Evolutionary conservation across 2,329 filamentous ascomycete genomes (phyloP).

Genomic region (Hypoxylon sp.): DNA sequence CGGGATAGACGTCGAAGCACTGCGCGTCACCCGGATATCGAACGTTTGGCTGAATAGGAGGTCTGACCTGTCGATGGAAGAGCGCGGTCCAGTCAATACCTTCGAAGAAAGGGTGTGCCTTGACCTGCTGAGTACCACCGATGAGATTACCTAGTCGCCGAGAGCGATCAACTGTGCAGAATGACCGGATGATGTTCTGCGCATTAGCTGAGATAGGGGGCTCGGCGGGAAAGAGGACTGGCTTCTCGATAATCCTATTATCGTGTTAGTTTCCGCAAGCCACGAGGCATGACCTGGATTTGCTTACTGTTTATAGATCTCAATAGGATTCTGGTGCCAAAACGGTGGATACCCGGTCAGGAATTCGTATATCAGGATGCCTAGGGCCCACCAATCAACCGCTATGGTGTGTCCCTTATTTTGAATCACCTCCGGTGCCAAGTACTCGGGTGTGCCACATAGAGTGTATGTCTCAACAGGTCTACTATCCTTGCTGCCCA

Average conservation of each 20-base stretch:
- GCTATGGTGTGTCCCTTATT: slow-evolving; percentile 83
- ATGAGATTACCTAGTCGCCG: slow-evolving; percentile 83
- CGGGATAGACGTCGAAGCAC: slow-evolving; percentile 88
- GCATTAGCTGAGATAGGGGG: slow-evolving; percentile 76
- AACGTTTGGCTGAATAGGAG: slow-evolving; percentile 83
- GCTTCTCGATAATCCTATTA: slow-evolving; percentile 81
- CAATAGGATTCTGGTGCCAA: slow-evolving; percentile 88
- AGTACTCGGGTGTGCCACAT: slow-evolving; percentile 87
- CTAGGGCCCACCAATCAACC: slow-evolving; percentile 90
- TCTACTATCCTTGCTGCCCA: slow-evolving; percentile 69
- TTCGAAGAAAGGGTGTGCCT: slow-evolving; percentile 81
- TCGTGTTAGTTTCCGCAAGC: slow-evolving; percentile 38
- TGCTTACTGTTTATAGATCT: slow-evolving; percentile 83
- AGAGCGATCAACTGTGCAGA: slow-evolving; percentile 85
- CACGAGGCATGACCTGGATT: background rate
- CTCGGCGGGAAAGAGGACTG: slow-evolving; percentile 80
- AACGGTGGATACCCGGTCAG: slow-evolving; percentile 88
- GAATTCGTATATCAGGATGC: slow-evolving; percentile 88
- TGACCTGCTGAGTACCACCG: slow-evolving; percentile 79
- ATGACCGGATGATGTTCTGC: slow-evolving; percentile 79
- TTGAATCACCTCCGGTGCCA: slow-evolving; percentile 87
- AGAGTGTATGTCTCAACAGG: slow-evolving; percentile 83
- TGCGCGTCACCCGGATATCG: slow-evolving; percentile 80
- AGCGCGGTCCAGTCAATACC: slow-evolving; percentile 82
- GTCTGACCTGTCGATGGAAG: slow-evolving; percentile 72